Conservation (phyloP, 106 monocot genomes). For the Dendrobium officinale region DNA sequence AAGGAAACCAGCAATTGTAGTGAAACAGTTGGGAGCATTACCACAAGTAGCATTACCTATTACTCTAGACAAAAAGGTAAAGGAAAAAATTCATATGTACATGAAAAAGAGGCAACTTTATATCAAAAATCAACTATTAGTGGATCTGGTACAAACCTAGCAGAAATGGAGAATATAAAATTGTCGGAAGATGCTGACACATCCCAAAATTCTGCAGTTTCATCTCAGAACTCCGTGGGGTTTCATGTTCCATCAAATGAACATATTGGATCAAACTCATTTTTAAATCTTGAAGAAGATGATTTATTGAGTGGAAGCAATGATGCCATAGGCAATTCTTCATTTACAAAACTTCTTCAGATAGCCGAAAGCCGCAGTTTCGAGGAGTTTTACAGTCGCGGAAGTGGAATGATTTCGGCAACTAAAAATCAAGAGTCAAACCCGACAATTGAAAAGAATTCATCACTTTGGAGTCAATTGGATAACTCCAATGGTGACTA, state of each 20-base stretch:
- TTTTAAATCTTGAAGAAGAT: constrained; percentile 5
- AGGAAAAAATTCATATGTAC: constrained; percentile 1
- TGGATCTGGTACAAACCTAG: constrained; percentile 17
- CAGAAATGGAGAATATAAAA: constrained; percentile 26
- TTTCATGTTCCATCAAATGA: constrained; percentile 15
- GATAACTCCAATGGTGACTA: neutral
- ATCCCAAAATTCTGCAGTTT: constrained; percentile 40
- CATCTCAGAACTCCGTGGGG: constrained; percentile 45
- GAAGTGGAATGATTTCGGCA: constrained; percentile 9
- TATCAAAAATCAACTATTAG: constrained; percentile 28
- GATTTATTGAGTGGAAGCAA: constrained; percentile 12
- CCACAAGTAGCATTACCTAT: constrained; percentile 4
- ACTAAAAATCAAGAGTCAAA: neutral
- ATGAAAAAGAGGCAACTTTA: constrained; percentile 6
- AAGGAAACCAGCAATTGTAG: constrained; percentile 23
- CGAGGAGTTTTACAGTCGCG: constrained; percentile 6
- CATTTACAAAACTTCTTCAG: constrained; percentile 56
- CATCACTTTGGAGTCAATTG: neutral
- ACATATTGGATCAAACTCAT: neutral
- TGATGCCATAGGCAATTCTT: constrained; percentile 22
- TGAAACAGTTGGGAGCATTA: constrained; percentile 22
- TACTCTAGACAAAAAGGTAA: constrained; percentile 4
- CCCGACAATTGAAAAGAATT: neutral
- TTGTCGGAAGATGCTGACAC: constrained; percentile 34
- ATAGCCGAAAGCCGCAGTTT: constrained; percentile 26